Conservation (phyloP, 768 basidiomycete species). For the Phaeotremella fagi region DNA sequence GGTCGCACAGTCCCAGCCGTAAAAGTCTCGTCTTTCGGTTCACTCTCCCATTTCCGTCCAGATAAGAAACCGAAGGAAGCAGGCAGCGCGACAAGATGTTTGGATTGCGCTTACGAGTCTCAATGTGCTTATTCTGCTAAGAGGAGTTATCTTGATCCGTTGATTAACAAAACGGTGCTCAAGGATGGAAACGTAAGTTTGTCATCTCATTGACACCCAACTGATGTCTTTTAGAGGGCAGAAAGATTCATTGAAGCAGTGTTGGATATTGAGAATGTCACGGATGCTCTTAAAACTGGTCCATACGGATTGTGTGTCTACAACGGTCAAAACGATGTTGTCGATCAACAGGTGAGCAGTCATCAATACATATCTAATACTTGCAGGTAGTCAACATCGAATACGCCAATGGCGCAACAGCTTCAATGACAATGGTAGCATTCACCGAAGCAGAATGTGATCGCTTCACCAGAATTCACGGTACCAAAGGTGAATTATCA, state of each 20-base stretch:
- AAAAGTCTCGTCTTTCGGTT: conserved; percentile 79
- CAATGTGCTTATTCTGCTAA: conserved; percentile 83
- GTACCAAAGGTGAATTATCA: conserved; percentile 81
- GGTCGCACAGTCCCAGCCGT: not conserved
- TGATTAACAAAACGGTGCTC: conserved; percentile 44
- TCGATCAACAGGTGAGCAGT: conserved; percentile 66
- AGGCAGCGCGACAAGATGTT: conserved; percentile 64
- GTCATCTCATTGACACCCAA: too few species aligned
- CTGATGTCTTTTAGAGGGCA: conserved; percentile 62
- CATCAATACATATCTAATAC: not conserved
- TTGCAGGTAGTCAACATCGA: conserved; percentile 74
- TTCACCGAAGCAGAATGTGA: conserved; percentile 70
- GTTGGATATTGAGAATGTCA: conserved; percentile 81
- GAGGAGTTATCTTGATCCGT: conserved; percentile 79
- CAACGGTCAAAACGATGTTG: conserved; percentile 77
- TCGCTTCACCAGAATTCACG: conserved; percentile 78
- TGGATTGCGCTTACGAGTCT: conserved; percentile 67
- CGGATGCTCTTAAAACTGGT: conserved; percentile 62
- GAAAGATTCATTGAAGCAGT: conserved; percentile 69
- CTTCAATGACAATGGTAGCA: conserved; percentile 84
- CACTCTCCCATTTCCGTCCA: conserved; percentile 73
- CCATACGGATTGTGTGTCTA: conserved; percentile 82
- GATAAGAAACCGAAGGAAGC: conserved; percentile 65
- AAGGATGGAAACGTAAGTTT: conserved; percentile 37
- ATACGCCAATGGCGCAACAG: conserved; percentile 73